Base-by-base conservation (phyloP, 1,284 basidiomycete species). In the Pseudozyma sp. region DNA sequence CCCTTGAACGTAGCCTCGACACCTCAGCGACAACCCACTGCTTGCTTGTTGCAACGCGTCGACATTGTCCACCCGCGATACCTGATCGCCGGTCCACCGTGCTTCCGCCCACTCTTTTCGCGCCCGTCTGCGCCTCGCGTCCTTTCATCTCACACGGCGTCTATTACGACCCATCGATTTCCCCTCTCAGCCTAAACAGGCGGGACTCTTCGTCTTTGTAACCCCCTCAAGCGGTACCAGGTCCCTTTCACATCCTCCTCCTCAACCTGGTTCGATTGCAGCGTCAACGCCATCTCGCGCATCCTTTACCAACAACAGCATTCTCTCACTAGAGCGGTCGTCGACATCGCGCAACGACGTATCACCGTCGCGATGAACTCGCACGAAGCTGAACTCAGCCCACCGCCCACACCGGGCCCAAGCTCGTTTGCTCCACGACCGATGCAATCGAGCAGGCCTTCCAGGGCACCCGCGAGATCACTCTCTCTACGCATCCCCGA, bases 401-500 rank as follows among this genome's bases (percentile, higher is more conserved):
- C 70, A 35, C 71, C 71, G 9, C 67, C 66, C 5, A 68, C 71
- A 11, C 67, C 71, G 10, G 67, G 71, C 9, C 71, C 71, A 1
- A 74, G 66, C 61, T 64, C 70, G 17, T 68, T 73, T 44, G 63
- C 68, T 16, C 63, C 68, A 14, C 54, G 37, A 31, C 33, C 52
- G 3, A 29, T 57, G 46, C 59, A 54, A 33, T 24, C 54, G 4
- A 9, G 51, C 43, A 51, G 45, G 10, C 37, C 48, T 33, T 34
- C 43, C 7, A 60, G 53, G 16, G 31, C 50, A 34, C 60, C 67
- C 7, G 50, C 49, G 17, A 58, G 59, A 5, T 58, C 60, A 30
- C 65, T 73, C 17, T 73, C 70, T 34, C 61, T 75, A 10, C 54
- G 55, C 45, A 75, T 75, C 13, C 72, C 72, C 10, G 52, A 66